Base-by-base conservation (phyloP, 345 rosid genomes). In the Nasturtium officinale region DNA sequence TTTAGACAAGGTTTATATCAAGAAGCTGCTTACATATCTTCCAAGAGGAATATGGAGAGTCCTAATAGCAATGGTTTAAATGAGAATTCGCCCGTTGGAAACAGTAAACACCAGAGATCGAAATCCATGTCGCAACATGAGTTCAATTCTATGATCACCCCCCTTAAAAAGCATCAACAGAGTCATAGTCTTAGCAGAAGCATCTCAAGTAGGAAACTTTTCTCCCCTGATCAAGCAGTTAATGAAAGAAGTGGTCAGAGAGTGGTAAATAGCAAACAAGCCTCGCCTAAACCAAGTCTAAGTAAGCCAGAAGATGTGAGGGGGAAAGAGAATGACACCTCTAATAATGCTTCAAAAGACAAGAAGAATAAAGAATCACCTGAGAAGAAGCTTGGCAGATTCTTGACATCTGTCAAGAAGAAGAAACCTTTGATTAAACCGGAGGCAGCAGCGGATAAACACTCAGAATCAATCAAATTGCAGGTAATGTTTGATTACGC, bases 1-100 rank as follows among this genome's bases (percentile, higher is more conserved):
- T 91, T 88, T 69, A 84, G 96, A 69, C 97, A 95, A 80, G 93
- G 88, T 63, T 81, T 95, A 7, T 94, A 89, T 77, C 88, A 87
- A 70, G 96, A 94, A 83, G 96, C 97, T 65, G 88, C 85, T 17
- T 86, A 77, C 79, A 80, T 64, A 42, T 87, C 97, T 21, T 84
- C 91, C 8, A 88, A 84, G 81, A 89, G 85, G 74, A 90, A 87
- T 61, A 66, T 72, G 1, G 95, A 84, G 76, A 82, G 71, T 78
- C 75, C 82, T 17, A 79, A 54, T 18, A 67, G 15, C 73, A 67
- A 50, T 7, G 85, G 87, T 53, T 35, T 65, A 20, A 64, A 33
- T 0, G 89, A 89, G 23, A 85, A 82, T 26, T 74, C 85, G 2
- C 78, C 93, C 0, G 63, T 69, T 40, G 77, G 83, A 73, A 89